Evolutionary conservation across 176 grass and related monocot species (phyloP), one percentile per base, ranked within the genome.

Genomic region (Phoenix dactylifera): DNA sequence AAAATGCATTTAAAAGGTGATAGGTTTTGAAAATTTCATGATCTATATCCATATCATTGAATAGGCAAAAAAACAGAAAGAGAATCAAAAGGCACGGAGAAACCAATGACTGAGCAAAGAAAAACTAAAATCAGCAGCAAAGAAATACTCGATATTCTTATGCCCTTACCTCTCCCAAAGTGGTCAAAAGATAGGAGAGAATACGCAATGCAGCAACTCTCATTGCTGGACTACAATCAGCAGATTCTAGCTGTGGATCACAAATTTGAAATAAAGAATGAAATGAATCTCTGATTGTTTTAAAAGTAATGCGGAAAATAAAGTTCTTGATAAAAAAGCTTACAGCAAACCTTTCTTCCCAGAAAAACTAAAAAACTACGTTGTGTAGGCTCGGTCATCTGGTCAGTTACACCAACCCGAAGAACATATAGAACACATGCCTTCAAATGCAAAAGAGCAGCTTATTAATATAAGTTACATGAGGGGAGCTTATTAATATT

Each of bases 361-460:
- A 92, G 78, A 79, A 92, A 81, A 78, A 91, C 76, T 59, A 97
- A 91, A 78, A 97, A 80, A 49, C 84, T 76, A 66, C 81, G 76
- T 24, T 97, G 87, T 6, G 81, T 72, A 3, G 81, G 88, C 84
- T 92, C 93, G 25, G 79, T 97, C 83, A 92, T 84, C 66, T 92
- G 93, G 62, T 97, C 93, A 52, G 87, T 73, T 69, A 92, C 68
- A 70, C 93, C 93, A 85, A 97, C 84, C 71, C 79, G 87, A 58
- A 91, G 72, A 80, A 97, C 71, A 69, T 97, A 97, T 44, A 97
- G 62, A 56, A 97, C 81, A 78, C 93, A 97, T 66, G 93, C 87
- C 91, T 96, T 64, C 26, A 22, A 55, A 79, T 71, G 69, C 29
- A 83, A 60, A 79, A 73, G 50, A 82, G 64, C 17, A 72, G 23